Percentiles rank a stretch among this genome's conserved stretches.
Evolutionary conservation across 177 flowering plant genomes (phyloP).

Genomic region (Vitis hybrid): DNA sequence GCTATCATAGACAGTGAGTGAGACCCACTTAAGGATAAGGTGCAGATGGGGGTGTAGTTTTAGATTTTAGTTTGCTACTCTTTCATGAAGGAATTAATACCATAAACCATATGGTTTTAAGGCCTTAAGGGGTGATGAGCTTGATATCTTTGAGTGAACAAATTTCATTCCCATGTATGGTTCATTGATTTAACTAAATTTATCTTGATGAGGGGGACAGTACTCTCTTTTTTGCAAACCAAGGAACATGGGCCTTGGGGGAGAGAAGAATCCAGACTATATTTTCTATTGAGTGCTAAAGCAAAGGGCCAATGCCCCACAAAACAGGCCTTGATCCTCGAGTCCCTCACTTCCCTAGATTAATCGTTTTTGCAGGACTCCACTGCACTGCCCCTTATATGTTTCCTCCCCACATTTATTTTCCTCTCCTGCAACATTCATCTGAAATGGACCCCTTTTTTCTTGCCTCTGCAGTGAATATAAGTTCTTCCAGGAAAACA

Average conservation of each 20-base stretch:
- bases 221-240: constrained; percentile 23
- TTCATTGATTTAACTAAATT: background rate
- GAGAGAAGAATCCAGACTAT: too few species aligned
- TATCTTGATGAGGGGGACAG: constrained; percentile 11
- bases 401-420: background rate
- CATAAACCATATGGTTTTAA: background rate
- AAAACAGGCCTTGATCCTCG: constrained; percentile 20
- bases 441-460: constrained; percentile 13
- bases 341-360: constrained; percentile 27
- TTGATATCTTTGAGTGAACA: background rate
- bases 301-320: constrained; percentile 10
- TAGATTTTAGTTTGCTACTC: too few species aligned
- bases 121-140: too few species aligned
- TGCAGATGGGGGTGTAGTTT: background rate
- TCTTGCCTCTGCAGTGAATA: constrained; percentile 4
- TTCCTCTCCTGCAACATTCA: constrained; percentile 8
- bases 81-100: background rate
- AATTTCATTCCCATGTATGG: background rate
- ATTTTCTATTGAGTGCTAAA: background rate
- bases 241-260: constrained; percentile 17
- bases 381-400: background rate
- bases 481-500: constrained; percentile 8
- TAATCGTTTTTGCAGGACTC: constrained; percentile 13
- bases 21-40: constrained; percentile 23
- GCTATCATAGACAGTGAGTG: constrained; percentile 15